These are phyloP conservation scores for Neospermospora avenae DNA, from an alignment of 2,329 filamentous ascomycete species.

Conservation along the genomic window DNA sequence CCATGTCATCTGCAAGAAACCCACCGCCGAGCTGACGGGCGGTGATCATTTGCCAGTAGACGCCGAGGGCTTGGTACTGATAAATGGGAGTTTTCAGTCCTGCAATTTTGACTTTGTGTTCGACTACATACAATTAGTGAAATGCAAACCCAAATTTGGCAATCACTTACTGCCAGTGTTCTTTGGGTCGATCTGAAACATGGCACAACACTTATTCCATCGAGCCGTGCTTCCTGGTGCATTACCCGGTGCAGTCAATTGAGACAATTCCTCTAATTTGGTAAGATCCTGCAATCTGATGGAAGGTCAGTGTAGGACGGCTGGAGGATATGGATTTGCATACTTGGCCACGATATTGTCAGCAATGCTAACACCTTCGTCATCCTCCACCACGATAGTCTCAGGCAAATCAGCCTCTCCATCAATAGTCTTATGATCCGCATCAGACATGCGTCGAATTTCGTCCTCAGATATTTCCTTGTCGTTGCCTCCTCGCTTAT, in stretches of 20 bases:
- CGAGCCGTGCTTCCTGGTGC: neutral
- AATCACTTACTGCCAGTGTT: neutral
- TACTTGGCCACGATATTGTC: constrained; percentile 5
- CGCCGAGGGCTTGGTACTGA: constrained; percentile 25
- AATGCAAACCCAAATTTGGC: no score
- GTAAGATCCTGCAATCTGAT: constrained; percentile 18
- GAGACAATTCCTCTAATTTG: constrained; percentile 8
- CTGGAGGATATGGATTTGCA: neutral
- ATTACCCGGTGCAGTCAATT: neutral
- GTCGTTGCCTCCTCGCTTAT: constrained; percentile 7
- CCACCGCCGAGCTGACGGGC: constrained; percentile 54
- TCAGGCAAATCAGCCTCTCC: constrained; percentile 2
- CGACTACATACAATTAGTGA: neutral
- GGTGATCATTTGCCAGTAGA: constrained; percentile 26
- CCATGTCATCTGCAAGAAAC: constrained; percentile 55
- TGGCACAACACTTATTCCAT: constrained; percentile 21
- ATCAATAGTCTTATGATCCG: neutral
- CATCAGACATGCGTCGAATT: neutral
- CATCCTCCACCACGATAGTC: neutral
- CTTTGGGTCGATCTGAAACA: constrained; percentile 20
- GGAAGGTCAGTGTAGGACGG: neutral
- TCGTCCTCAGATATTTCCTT: neutral
- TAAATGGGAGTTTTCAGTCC: constrained; percentile 22
- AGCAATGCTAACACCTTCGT: neutral
- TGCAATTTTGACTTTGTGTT: constrained; percentile 12